Base-by-base conservation (phyloP, 768 basidiomycete genomes). In the Leccinum aurantiacum region DNA sequence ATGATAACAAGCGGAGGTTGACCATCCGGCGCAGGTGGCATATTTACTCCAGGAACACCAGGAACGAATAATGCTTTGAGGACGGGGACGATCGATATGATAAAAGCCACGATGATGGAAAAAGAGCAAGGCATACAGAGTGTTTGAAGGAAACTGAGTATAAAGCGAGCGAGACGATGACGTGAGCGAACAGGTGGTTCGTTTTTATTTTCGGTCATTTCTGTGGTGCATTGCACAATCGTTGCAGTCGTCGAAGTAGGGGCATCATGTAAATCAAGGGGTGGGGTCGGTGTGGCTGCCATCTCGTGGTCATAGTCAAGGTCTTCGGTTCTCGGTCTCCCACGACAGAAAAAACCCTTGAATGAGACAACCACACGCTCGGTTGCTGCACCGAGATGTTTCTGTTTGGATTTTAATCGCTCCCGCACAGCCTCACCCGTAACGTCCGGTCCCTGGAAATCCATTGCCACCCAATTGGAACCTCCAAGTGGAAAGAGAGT, bases 401-500 rank as follows among this genome's bases (percentile, higher is more conserved):
- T 70, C 8, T 82, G 77, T 58, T 76, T 79, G 8, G 63, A 63
- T 13, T 71, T 75, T 59, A 84, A 75, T 4, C 71, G 72, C 50
- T 82, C 80, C 49, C 76, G 76, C 5, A 88, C 76, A 56, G 85
- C 83, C 54, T 85, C 82, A 9, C 80, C 74, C 56, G 84, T 80
- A 3, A 87, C 74, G 56, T 89, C 87, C 1, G 86, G 84, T 0
- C 87, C 88, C 14, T 74, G 75, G 62, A 82, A 91, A 68, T 92
- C 90, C 77, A 81, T 81, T 19, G 78, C 76, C 25, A 91, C 74
- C 63, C 80, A 76, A 4, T 76, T 77, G 60, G 79, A 76, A 3
- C 80, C 86, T 15, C 89, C 88, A 35, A 83, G 66, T 0, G 88
- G 84, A 66, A 90, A 90, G 15, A 90, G 75, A 0, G 85, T 85